These are phyloP conservation scores for Aspergillus haitiensis DNA, from an alignment of 495 filamentous ascomycete species.

Conservation along the genomic window DNA sequence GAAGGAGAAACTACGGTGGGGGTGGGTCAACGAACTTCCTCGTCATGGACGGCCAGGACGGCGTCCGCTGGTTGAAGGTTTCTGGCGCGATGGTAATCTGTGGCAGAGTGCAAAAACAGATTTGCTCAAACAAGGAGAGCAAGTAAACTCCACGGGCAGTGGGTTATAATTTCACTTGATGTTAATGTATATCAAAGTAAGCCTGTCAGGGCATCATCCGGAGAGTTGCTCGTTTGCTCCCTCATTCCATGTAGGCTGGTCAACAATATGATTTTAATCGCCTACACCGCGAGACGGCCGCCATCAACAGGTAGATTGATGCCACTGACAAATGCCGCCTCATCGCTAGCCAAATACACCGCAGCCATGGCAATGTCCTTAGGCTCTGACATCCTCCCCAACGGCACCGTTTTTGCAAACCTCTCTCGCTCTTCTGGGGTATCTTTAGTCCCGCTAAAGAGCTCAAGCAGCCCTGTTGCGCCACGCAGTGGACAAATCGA, in stretches of 20 bases:
- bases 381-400: constrained; percentile 10
- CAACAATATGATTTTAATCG: no score
- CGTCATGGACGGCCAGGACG: constrained; percentile 27
- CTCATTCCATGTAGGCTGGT: no score
- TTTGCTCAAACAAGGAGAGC: not conserved
- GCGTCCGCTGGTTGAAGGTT: constrained; percentile 22
- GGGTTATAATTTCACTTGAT: not conserved
- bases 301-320: constrained; percentile 6
- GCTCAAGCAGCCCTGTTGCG: constrained; percentile 56
- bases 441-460: constrained; percentile 56
- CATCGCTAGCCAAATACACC: constrained; percentile 9
- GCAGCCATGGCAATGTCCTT: constrained; percentile 5
- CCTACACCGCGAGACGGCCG: constrained; percentile 4
- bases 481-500: constrained; percentile 54
- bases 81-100: constrained; percentile 28
- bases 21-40: constrained; percentile 30
- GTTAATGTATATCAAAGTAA: no score
- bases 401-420: constrained; percentile 57
- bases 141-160: not conserved
- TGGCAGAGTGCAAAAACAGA: constrained; percentile 6
- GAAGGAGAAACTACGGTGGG: constrained; percentile 29
- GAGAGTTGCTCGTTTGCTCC: no score
- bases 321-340: constrained; percentile 8
- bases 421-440: constrained; percentile 61
- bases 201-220: no score